Evolutionary conservation across 2,329 filamentous ascomycete genomes (phyloP).

Genomic region (Xylariaceae sp.): DNA sequence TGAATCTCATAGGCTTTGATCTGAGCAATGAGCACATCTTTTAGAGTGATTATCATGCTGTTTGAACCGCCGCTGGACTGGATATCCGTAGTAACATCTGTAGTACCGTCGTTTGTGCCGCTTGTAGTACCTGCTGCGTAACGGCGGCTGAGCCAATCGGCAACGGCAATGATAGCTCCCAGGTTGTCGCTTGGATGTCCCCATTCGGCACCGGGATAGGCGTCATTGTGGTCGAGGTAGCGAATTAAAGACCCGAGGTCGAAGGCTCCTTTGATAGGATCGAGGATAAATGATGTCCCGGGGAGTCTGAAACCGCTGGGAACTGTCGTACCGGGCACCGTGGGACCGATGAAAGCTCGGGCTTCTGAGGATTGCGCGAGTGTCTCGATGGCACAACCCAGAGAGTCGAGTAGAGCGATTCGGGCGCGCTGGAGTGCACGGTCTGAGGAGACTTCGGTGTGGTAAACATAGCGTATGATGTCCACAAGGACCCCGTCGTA

Average conservation of each 20-base stretch:
- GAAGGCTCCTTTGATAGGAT: constrained; percentile 35
- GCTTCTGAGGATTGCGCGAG: constrained; percentile 11
- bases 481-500: constrained; percentile 9
- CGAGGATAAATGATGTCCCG: constrained; percentile 31
- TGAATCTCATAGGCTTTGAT: constrained; percentile 41
- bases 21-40: constrained; percentile 3
- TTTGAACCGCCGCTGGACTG: no score
- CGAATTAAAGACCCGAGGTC: constrained; percentile 33
- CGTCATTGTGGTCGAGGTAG: constrained; percentile 39
- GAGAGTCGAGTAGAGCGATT: constrained; percentile 16
- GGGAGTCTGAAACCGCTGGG: constrained; percentile 27
- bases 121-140: not conserved
- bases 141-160: not conserved
- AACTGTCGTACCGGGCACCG: constrained; percentile 8
- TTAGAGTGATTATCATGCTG: no score
- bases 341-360: constrained; percentile 9
- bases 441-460: constrained; percentile 8
- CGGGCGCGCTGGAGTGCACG: constrained; percentile 8
- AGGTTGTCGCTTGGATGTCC: constrained; percentile 32
- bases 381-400: constrained; percentile 14
- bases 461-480: constrained; percentile 13
- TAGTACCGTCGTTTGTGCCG: no score
- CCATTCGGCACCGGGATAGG: constrained; percentile 35
- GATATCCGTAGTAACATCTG: no score
- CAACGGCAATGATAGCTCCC: not conserved